Evolutionary conservation across 495 filamentous ascomycete species (phyloP).

Genomic region (Penicillium angulare): DNA sequence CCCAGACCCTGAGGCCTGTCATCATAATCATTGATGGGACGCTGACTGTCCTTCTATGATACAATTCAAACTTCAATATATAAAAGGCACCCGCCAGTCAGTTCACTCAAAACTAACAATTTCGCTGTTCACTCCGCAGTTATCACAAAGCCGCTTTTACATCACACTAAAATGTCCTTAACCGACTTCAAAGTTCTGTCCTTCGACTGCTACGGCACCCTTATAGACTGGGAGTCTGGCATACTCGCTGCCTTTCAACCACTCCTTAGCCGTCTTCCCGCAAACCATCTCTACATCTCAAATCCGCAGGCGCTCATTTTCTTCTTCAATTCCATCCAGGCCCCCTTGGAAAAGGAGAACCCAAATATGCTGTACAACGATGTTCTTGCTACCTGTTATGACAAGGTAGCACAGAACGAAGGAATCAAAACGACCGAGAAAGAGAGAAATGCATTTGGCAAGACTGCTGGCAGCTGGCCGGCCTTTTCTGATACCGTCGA

Average conservation of each 20-base stretch:
- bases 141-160: too few relatives aligned
- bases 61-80: too few relatives aligned
- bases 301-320: too few relatives aligned
- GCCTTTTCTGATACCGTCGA: slow-evolving; percentile 65
- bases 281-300: slow-evolving; percentile 37
- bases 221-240: slow-evolving; percentile 71
- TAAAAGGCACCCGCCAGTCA: too few relatives aligned
- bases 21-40: too few relatives aligned
- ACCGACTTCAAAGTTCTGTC: slow-evolving; percentile 51
- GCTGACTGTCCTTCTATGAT: too few relatives aligned
- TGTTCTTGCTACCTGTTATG: slow-evolving; percentile 52
- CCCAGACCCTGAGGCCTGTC: too few relatives aligned
- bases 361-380: slow-evolving; percentile 57
- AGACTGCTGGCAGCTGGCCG: slow-evolving; percentile 57
- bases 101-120: too few relatives aligned
- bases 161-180: too few relatives aligned
- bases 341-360: slow-evolving; percentile 40
- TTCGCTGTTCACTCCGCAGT: too few relatives aligned
- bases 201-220: slow-evolving; percentile 84
- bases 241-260: slow-evolving; percentile 41
- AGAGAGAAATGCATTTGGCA: slow-evolving; percentile 45
- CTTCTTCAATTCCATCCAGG: slow-evolving; percentile 38
- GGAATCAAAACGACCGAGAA: slow-evolving; percentile 28
- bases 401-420: slow-evolving; percentile 41
- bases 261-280: slow-evolving; percentile 42